Evolutionary conservation across 805 yeast genomes (phyloP), one percentile per base, ranked within the genome.

Genomic region (Hanseniaspora taiwanica): DNA sequence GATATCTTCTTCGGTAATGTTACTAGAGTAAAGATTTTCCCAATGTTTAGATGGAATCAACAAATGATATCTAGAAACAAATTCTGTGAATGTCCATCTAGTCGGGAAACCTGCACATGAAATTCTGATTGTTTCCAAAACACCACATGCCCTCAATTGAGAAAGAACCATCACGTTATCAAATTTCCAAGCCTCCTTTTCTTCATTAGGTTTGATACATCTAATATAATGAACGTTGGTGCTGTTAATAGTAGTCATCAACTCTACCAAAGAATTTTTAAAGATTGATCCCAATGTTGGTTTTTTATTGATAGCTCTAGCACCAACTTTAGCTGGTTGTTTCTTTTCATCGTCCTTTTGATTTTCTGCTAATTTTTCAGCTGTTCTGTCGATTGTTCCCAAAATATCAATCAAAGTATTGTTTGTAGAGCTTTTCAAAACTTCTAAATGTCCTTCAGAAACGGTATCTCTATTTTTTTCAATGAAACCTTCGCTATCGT

Each of bases 41-140:
- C 93, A 81, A 45, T 74, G 71, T 29, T 66, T 64, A 0, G 96
- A 80, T 32, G 77, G 73, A 32, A 86, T 76, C 44, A 89, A 68
- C 54, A 87, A 77, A 54, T 85, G 89, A 58, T 86, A 89, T 54
- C 96, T 74, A 46, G 78, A 73, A 16, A 86, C 94, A 66, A 89
- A 89, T 56, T 91, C 97, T 39, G 79, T 86, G 56, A 85, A 91
- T 2, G 94, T 76, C 86, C 96, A 85, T 56, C 96, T 72, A 0
- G 96, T 81, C 14, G 98, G 98, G 71, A 87, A 89, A 32, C 98
- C 98, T 38, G 95, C 96, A 64, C 96, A 87, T 1, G 96, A 87
- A 37, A 89, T 89, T 54, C 95, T 70, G 55, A 89, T 89, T 2
- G 98, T 91, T 59, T 91, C 98, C 50, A 89, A 68, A 36, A 89